Evolutionary conservation across 495 filamentous ascomycete genomes (phyloP), one percentile per base, ranked within the genome.

Genomic region (Penicillium manginii): DNA sequence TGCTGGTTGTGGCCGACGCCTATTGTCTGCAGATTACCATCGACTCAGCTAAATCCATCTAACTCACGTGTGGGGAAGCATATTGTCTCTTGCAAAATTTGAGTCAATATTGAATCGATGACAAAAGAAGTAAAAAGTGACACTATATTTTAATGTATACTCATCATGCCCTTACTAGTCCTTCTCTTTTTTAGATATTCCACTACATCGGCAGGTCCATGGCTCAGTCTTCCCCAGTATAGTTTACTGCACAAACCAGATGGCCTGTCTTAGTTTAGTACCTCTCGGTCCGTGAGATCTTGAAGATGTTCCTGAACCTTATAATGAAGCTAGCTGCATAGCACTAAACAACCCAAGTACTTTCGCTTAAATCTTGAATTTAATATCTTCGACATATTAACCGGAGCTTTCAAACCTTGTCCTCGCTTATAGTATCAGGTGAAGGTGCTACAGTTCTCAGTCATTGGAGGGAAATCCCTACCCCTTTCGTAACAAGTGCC

Each of bases 381-480:
- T 39, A 4, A 17, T 29, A 7, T 33, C 32, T 49, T 55, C 4
- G n/a, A 29, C 23, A 19, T 49, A 49, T 56, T 56, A 56, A 56
- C 54, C 54, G 54, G 33, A 17, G 17, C 15, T 50, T 23, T 37
- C 1, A 18, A 40, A 12, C 11, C 54, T 39, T 39, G 23, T 14
- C 19, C 12, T 37, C 18, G 32, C 32, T 23, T 35, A 49, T 39
- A 10, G 8, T 17, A 43, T 50, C 29, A 2, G 35, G 29, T 39
- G 26, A 12, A 29, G 26, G 45, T 54, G 35, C 12, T 40, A 23
- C 12, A 5, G 9, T 2, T 18, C 26, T 49, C 35, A 23, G 23
- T 22, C 18, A 58, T 58, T 58, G 56, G 56, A 58, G 56, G 56
- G 52, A 52, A 52, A 52, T 58, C 37, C 15, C 4, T 10, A n/a